These are phyloP conservation scores for Trametes polyzona DNA, from an alignment of 1,284 basidiomycete species.

Conservation along the genomic window DNA sequence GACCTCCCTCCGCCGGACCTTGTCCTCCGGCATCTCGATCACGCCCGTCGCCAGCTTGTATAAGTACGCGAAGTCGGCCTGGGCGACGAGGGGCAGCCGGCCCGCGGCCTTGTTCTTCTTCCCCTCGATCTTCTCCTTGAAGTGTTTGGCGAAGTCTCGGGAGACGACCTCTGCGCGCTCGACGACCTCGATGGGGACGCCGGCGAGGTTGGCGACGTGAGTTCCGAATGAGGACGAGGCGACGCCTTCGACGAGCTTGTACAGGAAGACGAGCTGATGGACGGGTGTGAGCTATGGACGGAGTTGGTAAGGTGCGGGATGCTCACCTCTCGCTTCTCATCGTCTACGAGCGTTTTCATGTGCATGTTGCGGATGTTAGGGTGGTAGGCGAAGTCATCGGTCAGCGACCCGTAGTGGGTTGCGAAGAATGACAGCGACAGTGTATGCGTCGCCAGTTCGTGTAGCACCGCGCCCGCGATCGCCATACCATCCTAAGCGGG, in stretches of 20 bases:
- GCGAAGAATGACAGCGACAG: slow-evolving; percentile 86
- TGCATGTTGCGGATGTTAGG: slow-evolving; percentile 93
- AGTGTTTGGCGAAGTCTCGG: slow-evolving; percentile 84
- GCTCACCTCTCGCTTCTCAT: slow-evolving; percentile 80
- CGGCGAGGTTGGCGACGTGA: slow-evolving; percentile 87
- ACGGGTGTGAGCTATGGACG: slow-evolving; percentile 1
- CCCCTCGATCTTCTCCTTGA: slow-evolving; percentile 75
- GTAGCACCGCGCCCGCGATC: slow-evolving; percentile 92
- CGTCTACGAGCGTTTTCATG: slow-evolving; percentile 92
- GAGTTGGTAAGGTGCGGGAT: background rate
- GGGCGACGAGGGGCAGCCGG: slow-evolving; percentile 73
- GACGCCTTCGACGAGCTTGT: slow-evolving; percentile 88
- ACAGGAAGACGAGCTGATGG: slow-evolving; percentile 85
- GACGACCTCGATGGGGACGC: slow-evolving; percentile 82
- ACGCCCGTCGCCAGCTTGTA: slow-evolving; percentile 59
- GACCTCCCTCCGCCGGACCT: slow-evolving; percentile 54
- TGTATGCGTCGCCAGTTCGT: slow-evolving; percentile 90
- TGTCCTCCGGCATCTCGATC: slow-evolving; percentile 53
- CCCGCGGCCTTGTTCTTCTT: slow-evolving; percentile 61
- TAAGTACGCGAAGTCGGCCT: slow-evolving; percentile 88
- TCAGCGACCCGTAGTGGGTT: slow-evolving; percentile 87
- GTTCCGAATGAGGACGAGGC: slow-evolving; percentile 94
- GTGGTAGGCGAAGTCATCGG: slow-evolving; percentile 88
- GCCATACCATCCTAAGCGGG: slow-evolving; percentile 87
- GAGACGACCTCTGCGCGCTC: slow-evolving; percentile 87